A percentile compares a stretch with the other conserved stretches of the same genome.
Evolutionary conservation across 2,329 filamentous ascomycete species (phyloP).

Genomic region (Lachnellula subtilissima): DNA sequence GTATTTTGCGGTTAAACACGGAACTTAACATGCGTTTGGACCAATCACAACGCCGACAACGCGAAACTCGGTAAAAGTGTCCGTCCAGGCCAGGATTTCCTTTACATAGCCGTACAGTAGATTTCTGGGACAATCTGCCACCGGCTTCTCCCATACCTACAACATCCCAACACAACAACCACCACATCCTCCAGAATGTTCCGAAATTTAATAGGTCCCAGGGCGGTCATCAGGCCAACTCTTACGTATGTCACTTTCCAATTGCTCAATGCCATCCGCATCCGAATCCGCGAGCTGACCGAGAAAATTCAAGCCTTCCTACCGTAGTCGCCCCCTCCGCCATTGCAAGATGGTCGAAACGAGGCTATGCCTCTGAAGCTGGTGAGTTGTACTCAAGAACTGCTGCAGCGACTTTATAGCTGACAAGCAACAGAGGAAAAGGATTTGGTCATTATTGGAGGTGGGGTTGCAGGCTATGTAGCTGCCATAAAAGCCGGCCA

Average conservation of each 20-base stretch:
- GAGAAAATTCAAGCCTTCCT: conserved; percentile 41
- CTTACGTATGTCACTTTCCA: conserved; percentile 45
- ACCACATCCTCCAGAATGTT: conserved; percentile 43
- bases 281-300: conserved; percentile 14
- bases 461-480: conserved; percentile 97
- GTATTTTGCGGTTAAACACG: too few relatives aligned
- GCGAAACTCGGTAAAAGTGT: too few relatives aligned
- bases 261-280: conserved; percentile 7
- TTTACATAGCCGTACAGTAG: too few relatives aligned
- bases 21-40: too few relatives aligned
- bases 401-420: conserved; percentile 45
- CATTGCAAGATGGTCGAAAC: conserved; percentile 52
- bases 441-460: conserved; percentile 95
- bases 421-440: conserved; percentile 74
- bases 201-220: conserved; percentile 56
- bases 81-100: too few relatives aligned
- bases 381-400: conserved; percentile 33
- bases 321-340: conserved; percentile 42
- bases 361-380: conserved; percentile 51
- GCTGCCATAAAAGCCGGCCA: conserved; percentile 98
- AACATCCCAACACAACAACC: conserved; percentile 16
- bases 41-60: too few relatives aligned
- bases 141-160: conserved; percentile 1
- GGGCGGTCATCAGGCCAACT: conserved; percentile 52
- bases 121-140: not conserved